Evolutionary conservation across 805 yeast species (phyloP), one percentile per base, ranked within the genome.

Genomic region (Candida alai): DNA sequence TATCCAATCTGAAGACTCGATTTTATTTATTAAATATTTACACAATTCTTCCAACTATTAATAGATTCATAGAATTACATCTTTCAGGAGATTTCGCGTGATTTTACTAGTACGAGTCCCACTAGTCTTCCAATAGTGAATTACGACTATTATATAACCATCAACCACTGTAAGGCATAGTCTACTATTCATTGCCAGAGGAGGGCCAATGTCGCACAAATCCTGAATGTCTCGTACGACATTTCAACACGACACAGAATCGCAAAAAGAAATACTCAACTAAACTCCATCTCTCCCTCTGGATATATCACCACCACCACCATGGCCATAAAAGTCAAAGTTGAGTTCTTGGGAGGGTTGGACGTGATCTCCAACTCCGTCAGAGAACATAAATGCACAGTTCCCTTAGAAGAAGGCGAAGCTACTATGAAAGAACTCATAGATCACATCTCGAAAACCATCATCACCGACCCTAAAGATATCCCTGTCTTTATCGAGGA

Each of bases 401-500:
- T 66, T 6, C 64, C 62, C 0, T 53, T 77, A 2, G 67, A 69
- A 10, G 69, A 62, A 34, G 73, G 73, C 14, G 59, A 47, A 12
- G 65, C 65, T 15, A 62, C 46, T 49, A 60, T 42, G 66, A 64
- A 65, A 35, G 80, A 80, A 48, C 64, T 87, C 36, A 67, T 87
- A 12, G 59, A 65, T 9, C 64, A 69, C 33, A 73, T 88, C 24
- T 66, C 74, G 5, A 60, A 62, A 6, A 68, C 68, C 10, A 67
- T 84, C 56, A 72, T 84, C 20, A 65, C 67, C 18, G 77, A 82
- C 41, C 66, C 75, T 21, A 76, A 74, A 39, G 88, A 83, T 50
- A 62, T 72, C 19, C 81, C 77, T 3, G 82, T 88, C 9, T 88
- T 90, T 50, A 68, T 89, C 5, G 93, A 85, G 48, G 89, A 85